phyloP scores from a whole-genome alignment of 495 filamentous ascomycete genomes.

The Parathielavia appendiculata region DNA sequence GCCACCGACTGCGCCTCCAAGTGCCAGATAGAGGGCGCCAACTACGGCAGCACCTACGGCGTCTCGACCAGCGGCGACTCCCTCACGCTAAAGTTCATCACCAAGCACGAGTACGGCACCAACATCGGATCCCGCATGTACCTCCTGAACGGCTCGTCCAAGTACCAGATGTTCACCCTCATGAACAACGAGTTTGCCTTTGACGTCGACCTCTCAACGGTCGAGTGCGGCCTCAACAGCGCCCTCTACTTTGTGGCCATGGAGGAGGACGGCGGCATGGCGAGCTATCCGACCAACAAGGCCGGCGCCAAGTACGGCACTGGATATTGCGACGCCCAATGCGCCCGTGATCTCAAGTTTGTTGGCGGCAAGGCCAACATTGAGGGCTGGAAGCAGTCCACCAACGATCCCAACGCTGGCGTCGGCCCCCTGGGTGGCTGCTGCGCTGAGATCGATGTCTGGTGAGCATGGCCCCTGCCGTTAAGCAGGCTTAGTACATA shows the following conservation, averaged over 20 bases:
- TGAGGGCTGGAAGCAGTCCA: constrained; percentile 41
- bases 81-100: constrained; percentile 54
- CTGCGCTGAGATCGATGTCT: constrained; percentile 73
- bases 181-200: constrained; percentile 56
- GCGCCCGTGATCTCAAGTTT: constrained; percentile 51
- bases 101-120: constrained; percentile 49
- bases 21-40: constrained; percentile 46
- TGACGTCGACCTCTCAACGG: constrained; percentile 53
- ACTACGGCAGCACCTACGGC: constrained; percentile 47
- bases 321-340: constrained; percentile 56
- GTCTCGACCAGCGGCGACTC: constrained; percentile 44
- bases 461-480: constrained; percentile 15
- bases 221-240: constrained; percentile 51
- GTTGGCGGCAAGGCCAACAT: constrained; percentile 54
- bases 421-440: constrained; percentile 48
- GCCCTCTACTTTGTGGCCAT: constrained; percentile 58
- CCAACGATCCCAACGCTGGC: constrained; percentile 53
- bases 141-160: constrained; percentile 48
- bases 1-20: constrained; percentile 43
- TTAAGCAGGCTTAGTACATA: too few relatives aligned
- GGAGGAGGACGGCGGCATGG: constrained; percentile 52
- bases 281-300: constrained; percentile 48
- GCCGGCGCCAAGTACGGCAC: constrained; percentile 58
- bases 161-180: constrained; percentile 56
- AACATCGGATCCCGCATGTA: constrained; percentile 55